Base-by-base conservation (phyloP, 805 yeast genomes). In the Saturnispora hagleri region DNA sequence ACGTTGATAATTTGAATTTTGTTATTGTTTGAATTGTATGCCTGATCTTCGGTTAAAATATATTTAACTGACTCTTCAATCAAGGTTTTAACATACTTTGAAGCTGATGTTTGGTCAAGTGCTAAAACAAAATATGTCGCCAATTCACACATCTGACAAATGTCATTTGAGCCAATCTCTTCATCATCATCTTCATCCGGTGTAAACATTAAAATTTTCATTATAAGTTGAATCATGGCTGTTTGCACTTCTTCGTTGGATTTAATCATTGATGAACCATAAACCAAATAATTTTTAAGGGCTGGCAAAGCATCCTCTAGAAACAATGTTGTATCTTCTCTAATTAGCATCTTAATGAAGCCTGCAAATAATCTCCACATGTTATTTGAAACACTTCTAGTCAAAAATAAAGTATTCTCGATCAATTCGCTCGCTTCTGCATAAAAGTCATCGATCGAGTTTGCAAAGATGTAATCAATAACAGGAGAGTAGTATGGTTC, bases 361-460 rank as follows among this genome's bases (percentile, higher is more conserved):
- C 71, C 63, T 48, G 74, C 79, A 58, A 89, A 81, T 46, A 83
- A 68, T 51, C 73, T 73, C 97, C 97, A 91, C 73, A 89, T 81
- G 33, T 73, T 67, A 6, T 86, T 85, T 2, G 89, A 79, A 18
- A 86, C 78, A 17, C 65, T 60, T 63, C 86, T 75, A 8, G 81
- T 67, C 52, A 82, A 65, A 63, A 84, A 86, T 18, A 89, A 76
- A 50, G 86, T 79, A 59, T 82, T 82, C 58, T 85, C 91, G 52
- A 87, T 80, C 60, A 93, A 73, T 58, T 89, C 96, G 56, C 89
- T 80, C 45, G 82, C 77, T 65, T 93, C 98, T 28, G 86, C 79
- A 62, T 81, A 83, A 65, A 86, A 89, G 61, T 90, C 96, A 54
- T 84, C 87, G 62, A 89, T 68, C 46, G 76, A 74, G 58, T 84